phyloP scores from a whole-genome alignment of 139 green algal species.

The Choricystis sp. region DNA sequence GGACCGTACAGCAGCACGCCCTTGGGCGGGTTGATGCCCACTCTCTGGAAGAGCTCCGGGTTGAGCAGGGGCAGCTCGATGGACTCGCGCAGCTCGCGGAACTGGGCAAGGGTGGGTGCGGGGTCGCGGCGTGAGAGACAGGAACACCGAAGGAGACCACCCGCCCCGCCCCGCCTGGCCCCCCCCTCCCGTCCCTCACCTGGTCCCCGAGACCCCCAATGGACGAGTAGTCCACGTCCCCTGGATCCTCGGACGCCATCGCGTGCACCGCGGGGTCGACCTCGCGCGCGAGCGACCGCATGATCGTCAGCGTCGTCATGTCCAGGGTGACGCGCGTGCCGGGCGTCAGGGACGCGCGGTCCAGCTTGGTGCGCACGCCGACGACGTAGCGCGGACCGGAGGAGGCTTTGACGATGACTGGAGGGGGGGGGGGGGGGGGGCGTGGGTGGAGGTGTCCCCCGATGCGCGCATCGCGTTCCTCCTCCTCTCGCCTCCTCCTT shows the following conservation, averaged over 20 bases:
- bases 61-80: conserved; percentile 99
- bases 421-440: neutral
- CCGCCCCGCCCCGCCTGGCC: no score
- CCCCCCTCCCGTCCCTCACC: conserved; percentile 23
- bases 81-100: conserved; percentile 83
- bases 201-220: conserved; percentile 94
- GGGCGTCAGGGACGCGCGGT: conserved; percentile 77
- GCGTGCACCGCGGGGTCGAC: conserved; percentile 98
- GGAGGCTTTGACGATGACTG: conserved; percentile 98
- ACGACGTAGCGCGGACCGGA: conserved; percentile 96
- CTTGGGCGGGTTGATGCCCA: conserved; percentile 98
- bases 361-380: conserved; percentile 87
- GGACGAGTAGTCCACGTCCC: conserved; percentile 88
- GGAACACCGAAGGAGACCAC: neutral
- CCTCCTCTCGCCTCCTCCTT: neutral
- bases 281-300: conserved; percentile 90
- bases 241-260: conserved; percentile 93
- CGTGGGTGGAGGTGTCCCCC: neutral
- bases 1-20: conserved; percentile 74
- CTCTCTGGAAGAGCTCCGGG: conserved; percentile 92
- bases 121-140: neutral
- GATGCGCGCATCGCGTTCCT: neutral
- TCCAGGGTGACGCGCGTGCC: conserved; percentile 93
- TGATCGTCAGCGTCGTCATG: conserved; percentile 99
- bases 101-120: no score